Evolutionary conservation across 306 rosid genomes (phyloP).

Genomic region (Geum urbanum): DNA sequence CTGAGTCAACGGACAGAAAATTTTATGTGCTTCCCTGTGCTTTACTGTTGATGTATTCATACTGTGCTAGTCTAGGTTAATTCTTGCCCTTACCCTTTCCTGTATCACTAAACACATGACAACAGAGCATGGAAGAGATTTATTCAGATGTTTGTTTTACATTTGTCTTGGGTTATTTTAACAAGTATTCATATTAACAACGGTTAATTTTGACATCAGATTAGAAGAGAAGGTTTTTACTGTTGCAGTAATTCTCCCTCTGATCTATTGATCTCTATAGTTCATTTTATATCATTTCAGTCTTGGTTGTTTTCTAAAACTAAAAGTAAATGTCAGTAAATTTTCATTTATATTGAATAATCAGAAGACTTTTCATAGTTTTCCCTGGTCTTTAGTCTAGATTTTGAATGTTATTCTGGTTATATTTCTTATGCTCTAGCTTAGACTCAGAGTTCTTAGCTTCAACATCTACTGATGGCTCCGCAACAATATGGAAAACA

Average conservation of each 20-base stretch:
- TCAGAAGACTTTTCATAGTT: neutral
- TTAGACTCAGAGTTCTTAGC: constrained; percentile 85
- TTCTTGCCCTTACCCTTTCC: neutral
- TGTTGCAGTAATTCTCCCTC: neutral
- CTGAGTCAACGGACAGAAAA: neutral
- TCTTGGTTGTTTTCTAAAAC: neutral
- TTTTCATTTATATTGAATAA: neutral
- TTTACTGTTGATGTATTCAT: neutral
- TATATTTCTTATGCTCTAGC: constrained; percentile 43
- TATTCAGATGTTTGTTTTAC: neutral
- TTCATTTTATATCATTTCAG: neutral
- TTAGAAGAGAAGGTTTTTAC: neutral
- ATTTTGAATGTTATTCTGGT: constrained; percentile 13
- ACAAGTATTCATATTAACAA: neutral
- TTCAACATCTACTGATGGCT: constrained; percentile 86
- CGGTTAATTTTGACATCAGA: neutral
- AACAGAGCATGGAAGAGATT: neutral
- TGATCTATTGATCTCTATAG: neutral
- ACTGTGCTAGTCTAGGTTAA: neutral
- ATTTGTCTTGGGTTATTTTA: neutral
- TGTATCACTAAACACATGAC: neutral
- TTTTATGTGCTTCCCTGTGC: neutral
- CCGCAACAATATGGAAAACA: constrained; percentile 81
- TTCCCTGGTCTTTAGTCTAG: neutral
- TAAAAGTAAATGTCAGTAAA: neutral